A percentile compares a stretch with the other conserved stretches of the same genome.
These are phyloP conservation scores for Nadsonia starkeyi-henricii DNA, from an alignment of 1,139 yeast genomes.

Conservation along the genomic window DNA sequence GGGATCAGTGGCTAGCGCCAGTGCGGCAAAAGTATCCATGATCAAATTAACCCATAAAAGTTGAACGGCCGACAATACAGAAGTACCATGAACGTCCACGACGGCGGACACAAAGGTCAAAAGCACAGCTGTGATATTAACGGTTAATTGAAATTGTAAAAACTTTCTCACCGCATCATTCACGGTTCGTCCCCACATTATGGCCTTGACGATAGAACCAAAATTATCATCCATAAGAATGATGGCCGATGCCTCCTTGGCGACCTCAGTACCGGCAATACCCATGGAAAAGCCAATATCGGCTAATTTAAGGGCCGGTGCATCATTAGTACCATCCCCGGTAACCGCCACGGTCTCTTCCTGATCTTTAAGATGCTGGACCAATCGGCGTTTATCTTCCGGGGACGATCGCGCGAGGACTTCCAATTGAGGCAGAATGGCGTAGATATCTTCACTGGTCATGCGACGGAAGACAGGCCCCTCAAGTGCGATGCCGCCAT, in stretches of 20 bases:
- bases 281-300: slow-evolving; percentile 98
- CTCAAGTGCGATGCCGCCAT: slow-evolving; percentile 64
- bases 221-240: slow-evolving; percentile 93
- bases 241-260: slow-evolving; percentile 98
- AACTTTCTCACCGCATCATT: slow-evolving; percentile 88
- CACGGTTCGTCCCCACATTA: slow-evolving; percentile 98
- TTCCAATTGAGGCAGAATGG: slow-evolving; percentile 54
- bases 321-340: slow-evolving; percentile 98
- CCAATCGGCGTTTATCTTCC: slow-evolving; percentile 80
- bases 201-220: slow-evolving; percentile 91
- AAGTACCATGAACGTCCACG: slow-evolving; percentile 58
- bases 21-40: slow-evolving; percentile 96
- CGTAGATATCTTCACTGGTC: slow-evolving; percentile 39
- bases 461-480: slow-evolving; percentile 80
- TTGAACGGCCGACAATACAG: slow-evolving; percentile 94
- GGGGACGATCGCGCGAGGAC: slow-evolving; percentile 93
- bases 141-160: slow-evolving; percentile 91
- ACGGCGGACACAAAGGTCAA: slow-evolving; percentile 91
- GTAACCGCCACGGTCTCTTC: slow-evolving; percentile 97
- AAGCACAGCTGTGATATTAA: slow-evolving; percentile 86
- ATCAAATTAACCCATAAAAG: slow-evolving; percentile 92
- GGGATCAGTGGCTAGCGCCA: slow-evolving; percentile 95
- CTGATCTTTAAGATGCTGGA: slow-evolving; percentile 60
- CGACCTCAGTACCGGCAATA: slow-evolving; percentile 91
- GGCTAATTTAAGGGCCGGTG: slow-evolving; percentile 95